Evolutionary conservation across 768 basidiomycete species (phyloP).

Genomic region (Cystoderma amianthinum): DNA sequence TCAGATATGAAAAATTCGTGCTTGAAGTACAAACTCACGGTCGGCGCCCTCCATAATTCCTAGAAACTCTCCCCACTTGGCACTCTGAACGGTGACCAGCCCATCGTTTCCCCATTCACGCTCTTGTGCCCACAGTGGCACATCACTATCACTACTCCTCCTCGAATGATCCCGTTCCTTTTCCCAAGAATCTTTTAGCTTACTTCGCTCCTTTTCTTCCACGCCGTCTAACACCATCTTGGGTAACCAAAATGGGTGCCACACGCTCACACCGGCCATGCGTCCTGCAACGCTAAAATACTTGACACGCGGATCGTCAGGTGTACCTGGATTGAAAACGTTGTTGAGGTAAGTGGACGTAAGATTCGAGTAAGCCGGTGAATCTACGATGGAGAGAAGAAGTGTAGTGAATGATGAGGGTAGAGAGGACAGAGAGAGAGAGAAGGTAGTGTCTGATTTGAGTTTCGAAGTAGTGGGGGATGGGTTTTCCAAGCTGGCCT

Average conservation of each 20-base stretch:
- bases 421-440: slow-evolving; percentile 53
- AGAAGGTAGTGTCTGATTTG: slow-evolving; percentile 24
- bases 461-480: slow-evolving; percentile 6
- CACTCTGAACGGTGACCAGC: slow-evolving; percentile 85
- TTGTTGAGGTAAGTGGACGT: slow-evolving; percentile 77
- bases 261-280: slow-evolving; percentile 55
- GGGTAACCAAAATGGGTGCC: slow-evolving; percentile 96
- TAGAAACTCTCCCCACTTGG: slow-evolving; percentile 94
- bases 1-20: not conserved
- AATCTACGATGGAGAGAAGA: slow-evolving; percentile 85
- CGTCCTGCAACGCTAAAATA: slow-evolving; percentile 91
- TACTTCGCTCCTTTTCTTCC: slow-evolving; percentile 53
- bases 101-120: slow-evolving; percentile 84
- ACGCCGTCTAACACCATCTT: slow-evolving; percentile 89
- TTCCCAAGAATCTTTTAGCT: slow-evolving; percentile 30
- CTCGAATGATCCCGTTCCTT: slow-evolving; percentile 11
- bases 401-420: slow-evolving; percentile 84
- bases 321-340: slow-evolving; percentile 78
- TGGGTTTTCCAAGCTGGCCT: slow-evolving; percentile 1
- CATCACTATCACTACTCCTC: slow-evolving; percentile 6
- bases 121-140: slow-evolving; percentile 42
- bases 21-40: slow-evolving; percentile 34
- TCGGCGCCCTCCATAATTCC: slow-evolving; percentile 87
- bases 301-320: slow-evolving; percentile 73
- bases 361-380: slow-evolving; percentile 93